Conservation (phyloP, 768 basidiomycete species). For the Mycena kentingensis region DNA sequence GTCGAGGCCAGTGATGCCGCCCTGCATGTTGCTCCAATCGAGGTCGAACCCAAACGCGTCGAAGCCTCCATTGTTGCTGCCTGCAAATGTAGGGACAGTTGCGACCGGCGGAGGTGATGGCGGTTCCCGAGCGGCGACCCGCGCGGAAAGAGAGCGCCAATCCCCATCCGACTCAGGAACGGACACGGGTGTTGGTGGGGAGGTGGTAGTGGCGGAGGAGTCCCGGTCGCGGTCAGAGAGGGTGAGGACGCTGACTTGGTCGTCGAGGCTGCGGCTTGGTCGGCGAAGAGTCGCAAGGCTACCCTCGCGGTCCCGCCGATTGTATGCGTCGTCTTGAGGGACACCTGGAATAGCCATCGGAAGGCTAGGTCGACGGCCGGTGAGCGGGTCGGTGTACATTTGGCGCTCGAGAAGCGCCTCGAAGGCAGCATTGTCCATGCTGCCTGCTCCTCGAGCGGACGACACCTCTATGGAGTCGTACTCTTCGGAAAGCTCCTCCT, state of each 20-base stretch:
- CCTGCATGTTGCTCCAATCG: slow-evolving; percentile 38
- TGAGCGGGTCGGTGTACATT: slow-evolving; percentile 19
- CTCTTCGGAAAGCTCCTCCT: slow-evolving; percentile 19
- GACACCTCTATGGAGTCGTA: slow-evolving; percentile 20
- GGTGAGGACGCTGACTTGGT: slow-evolving; percentile 35
- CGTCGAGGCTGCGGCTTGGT: slow-evolving; percentile 62
- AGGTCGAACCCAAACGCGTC: slow-evolving; percentile 44
- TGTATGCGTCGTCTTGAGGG: slow-evolving; percentile 13
- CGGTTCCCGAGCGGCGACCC: slow-evolving; percentile 24
- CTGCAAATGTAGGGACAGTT: slow-evolving; percentile 16
- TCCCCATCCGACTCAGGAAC: slow-evolving; percentile 59
- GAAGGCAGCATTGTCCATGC: slow-evolving; percentile 26
- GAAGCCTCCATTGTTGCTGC: slow-evolving; percentile 25
- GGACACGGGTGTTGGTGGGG: slow-evolving; percentile 6
- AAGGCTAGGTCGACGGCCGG: slow-evolving; percentile 52
- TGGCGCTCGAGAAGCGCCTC: slow-evolving; percentile 28
- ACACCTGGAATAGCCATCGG: slow-evolving; percentile 62
- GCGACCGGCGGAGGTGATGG: neutral
- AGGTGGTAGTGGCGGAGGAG: neutral
- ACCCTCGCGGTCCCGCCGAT: slow-evolving; percentile 44
- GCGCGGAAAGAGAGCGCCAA: slow-evolving; percentile 55
- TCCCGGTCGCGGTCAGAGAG: neutral
- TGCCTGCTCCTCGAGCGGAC: slow-evolving; percentile 14
- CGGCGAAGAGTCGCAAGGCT: slow-evolving; percentile 61
- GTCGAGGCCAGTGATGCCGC: slow-evolving; percentile 35